Base-by-base conservation (phyloP, 805 yeast genomes). In the Blastobotrys attinorum region DNA sequence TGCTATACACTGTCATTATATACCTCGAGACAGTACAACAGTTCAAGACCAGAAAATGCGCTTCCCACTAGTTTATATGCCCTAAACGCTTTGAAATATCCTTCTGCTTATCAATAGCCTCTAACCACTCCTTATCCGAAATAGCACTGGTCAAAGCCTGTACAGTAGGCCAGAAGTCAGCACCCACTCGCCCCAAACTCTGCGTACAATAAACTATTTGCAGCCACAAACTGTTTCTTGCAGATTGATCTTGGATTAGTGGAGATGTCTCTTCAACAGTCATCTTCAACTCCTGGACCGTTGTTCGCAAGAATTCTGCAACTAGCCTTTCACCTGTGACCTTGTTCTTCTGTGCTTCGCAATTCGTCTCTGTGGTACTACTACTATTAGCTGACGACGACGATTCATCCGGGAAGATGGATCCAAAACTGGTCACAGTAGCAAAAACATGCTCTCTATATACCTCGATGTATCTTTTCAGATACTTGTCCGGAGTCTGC, bases 151-250 rank as follows among this genome's bases (percentile, higher is more conserved):
- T 52, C 5, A 50, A 22, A 2, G 69, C 47, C 29, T 50, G 56
- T 3, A 56, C 45, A 3, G 52, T 29, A 8, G 62, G 59, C 63
- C 84, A 81, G 59, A 85, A 84, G 53, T 83, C 85, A 3, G 76
- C 77, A 11, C 84, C 81, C 17, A 77, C 75, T 49, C 88, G 69
- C 1, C 83, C 79, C 42, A 90, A 67, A 31, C 95, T 81, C 58
- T 83, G 87, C n/a, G 95, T 82, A 51, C 96, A 85, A 63, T 89
- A 90, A 1, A 86, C 79, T 31, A 89, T 63, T 62, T 90, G 98
- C 27, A 90, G 64, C 50, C 89, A 75, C 18, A 88, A 66, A 0
- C 90, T 83, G 45, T 83, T 83, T 25, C 58, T 45, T 10, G 55
- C 54, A 13, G 59, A 44, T 10, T 50, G 43, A 37, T 63, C 66